These are phyloP conservation scores for Paramyrothecium roridum DNA, from an alignment of 2,329 filamentous ascomycete genomes.

Conservation along the genomic window DNA sequence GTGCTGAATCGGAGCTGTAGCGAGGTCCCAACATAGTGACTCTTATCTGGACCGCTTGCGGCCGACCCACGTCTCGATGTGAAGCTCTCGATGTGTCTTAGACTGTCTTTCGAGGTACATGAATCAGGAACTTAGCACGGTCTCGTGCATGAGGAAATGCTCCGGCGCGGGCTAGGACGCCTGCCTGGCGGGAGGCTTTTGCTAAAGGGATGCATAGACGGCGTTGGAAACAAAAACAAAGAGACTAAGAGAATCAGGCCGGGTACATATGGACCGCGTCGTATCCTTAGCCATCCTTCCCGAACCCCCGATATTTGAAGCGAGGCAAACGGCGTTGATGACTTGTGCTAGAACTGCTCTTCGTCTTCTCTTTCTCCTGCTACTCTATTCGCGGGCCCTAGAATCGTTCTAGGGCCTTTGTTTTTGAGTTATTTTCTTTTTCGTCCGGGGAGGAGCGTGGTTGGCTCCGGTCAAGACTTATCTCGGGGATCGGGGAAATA, in stretches of 20 bases:
- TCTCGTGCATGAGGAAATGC: not conserved
- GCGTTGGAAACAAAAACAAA: slow-evolving; percentile 19
- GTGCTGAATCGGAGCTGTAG: slow-evolving; percentile 54
- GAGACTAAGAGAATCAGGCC: not conserved
- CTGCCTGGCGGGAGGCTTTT: slow-evolving; percentile 9
- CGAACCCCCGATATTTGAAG: not conserved
- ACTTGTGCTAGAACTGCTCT: not conserved
- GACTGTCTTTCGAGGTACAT: not conserved
- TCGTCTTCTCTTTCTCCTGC: not conserved
- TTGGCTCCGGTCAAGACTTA: no score
- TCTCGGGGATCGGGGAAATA: no score
- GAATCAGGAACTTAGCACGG: not conserved
- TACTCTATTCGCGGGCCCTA: no score
- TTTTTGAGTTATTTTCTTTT: no score
- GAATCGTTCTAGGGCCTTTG: no score
- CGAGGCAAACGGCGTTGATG: not conserved
- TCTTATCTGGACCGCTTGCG: not conserved
- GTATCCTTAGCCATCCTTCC: not conserved
- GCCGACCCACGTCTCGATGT: not conserved
- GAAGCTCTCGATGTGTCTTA: slow-evolving; percentile 3
- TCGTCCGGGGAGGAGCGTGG: no score
- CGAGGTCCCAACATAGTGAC: slow-evolving; percentile 8
- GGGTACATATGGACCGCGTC: not conserved
- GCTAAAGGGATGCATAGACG: slow-evolving; percentile 25
- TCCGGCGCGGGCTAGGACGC: not conserved